Evolutionary conservation across 2,329 filamentous ascomycete genomes (phyloP).

Genomic region (Claviceps purpurea): DNA sequence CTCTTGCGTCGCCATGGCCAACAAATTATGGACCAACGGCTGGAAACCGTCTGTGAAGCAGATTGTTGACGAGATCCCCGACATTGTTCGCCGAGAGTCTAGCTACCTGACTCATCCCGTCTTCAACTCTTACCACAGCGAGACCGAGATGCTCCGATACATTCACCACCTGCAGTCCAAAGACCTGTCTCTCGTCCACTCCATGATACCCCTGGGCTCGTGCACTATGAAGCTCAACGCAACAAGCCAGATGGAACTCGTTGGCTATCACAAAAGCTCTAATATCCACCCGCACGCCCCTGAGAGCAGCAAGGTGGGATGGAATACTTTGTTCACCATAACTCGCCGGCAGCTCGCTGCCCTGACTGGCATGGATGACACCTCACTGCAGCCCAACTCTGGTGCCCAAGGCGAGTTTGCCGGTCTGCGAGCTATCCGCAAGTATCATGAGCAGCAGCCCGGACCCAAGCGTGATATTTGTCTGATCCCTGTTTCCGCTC

Average conservation of each 20-base stretch:
- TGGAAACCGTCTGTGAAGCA: slow-evolving; percentile 22
- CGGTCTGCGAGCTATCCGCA: slow-evolving; percentile 75
- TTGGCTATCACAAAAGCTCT: slow-evolving; percentile 64
- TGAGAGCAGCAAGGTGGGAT: slow-evolving; percentile 49
- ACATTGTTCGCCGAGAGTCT: slow-evolving; percentile 54
- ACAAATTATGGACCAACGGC: slow-evolving; percentile 27
- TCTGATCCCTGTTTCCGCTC: slow-evolving; percentile 85
- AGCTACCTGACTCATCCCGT: slow-evolving; percentile 76
- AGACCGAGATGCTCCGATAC: slow-evolving; percentile 87
- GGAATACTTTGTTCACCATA: slow-evolving; percentile 54
- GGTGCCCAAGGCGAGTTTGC: slow-evolving; percentile 93
- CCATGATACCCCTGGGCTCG: slow-evolving; percentile 93
- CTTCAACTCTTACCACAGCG: slow-evolving; percentile 90
- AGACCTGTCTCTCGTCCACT: slow-evolving; percentile 86
- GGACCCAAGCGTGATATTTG: slow-evolving; percentile 74
- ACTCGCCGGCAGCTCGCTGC: slow-evolving; percentile 63
- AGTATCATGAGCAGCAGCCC: slow-evolving; percentile 59
- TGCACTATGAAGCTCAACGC: slow-evolving; percentile 98
- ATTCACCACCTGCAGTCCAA: slow-evolving; percentile 89
- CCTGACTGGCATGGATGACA: slow-evolving; percentile 82
- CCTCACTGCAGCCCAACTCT: slow-evolving; percentile 88
- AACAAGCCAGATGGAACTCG: slow-evolving; percentile 81
- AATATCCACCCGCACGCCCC: slow-evolving; percentile 74
- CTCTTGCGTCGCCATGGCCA: slow-evolving; percentile 15
- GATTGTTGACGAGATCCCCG: slow-evolving; percentile 32